phyloP scores from a whole-genome alignment of 2,329 filamentous ascomycete genomes.

The Nemania sp. region DNA sequence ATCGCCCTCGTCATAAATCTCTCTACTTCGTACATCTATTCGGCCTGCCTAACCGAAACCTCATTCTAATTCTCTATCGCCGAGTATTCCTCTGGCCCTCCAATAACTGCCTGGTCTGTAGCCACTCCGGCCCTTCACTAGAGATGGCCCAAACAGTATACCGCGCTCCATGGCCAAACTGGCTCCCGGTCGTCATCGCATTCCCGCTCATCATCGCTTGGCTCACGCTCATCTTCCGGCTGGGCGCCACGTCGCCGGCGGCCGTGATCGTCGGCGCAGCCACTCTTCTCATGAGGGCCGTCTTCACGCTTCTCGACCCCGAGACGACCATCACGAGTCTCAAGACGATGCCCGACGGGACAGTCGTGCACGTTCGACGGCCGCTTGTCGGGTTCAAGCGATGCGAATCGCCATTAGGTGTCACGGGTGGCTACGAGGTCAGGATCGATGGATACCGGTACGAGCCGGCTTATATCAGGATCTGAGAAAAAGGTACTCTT shows the following conservation, averaged over 20 bases:
- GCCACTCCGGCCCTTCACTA: neutral
- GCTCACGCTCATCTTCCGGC: neutral
- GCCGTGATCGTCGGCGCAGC: neutral
- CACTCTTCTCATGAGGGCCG: neutral
- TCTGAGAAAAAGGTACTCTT: neutral
- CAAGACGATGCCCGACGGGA: slow-evolving; percentile 13
- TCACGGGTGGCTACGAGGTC: slow-evolving; percentile 24
- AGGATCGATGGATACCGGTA: slow-evolving; percentile 24
- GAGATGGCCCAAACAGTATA: slow-evolving; percentile 24
- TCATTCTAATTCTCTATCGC: neutral
- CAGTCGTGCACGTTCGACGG: slow-evolving; percentile 11
- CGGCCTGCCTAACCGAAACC: no score
- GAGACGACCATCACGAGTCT: slow-evolving; percentile 13
- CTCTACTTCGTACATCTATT: no score
- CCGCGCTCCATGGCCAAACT: slow-evolving; percentile 16
- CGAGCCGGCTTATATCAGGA: slow-evolving; percentile 19
- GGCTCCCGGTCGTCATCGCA: slow-evolving; percentile 1
- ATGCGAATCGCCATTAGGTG: slow-evolving; percentile 11
- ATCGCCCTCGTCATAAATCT: no score
- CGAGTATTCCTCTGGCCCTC: neutral
- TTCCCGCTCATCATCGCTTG: slow-evolving; percentile 10
- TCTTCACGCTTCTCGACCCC: slow-evolving; percentile 18
- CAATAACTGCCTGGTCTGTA: no score
- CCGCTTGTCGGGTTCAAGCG: slow-evolving; percentile 20
- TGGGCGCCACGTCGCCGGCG: neutral